These are phyloP conservation scores for Aureobasidium sp. DNA, from an alignment of 2,329 filamentous ascomycete genomes.

Conservation along the genomic window DNA sequence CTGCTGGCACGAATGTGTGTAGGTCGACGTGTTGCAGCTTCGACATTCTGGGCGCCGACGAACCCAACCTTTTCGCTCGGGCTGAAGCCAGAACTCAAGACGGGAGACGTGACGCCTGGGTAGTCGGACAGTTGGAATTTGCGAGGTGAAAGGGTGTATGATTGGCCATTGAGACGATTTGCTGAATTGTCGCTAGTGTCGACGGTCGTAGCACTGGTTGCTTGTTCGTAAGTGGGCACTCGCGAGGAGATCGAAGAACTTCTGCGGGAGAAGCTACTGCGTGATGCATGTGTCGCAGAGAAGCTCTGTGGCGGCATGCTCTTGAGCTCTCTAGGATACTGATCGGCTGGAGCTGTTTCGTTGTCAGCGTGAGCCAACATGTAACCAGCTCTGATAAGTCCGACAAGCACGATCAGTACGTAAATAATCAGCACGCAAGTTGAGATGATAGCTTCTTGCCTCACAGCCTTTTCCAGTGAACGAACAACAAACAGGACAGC, in stretches of 20 bases:
- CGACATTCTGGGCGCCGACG: constrained; percentile 34
- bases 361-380: constrained; percentile 47
- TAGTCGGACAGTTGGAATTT: constrained; percentile 35
- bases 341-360: constrained; percentile 8
- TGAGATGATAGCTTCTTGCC: constrained; percentile 73
- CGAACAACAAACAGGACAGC: constrained; percentile 63
- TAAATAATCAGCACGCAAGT: constrained; percentile 66
- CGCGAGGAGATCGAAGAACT: constrained; percentile 1
- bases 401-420: constrained; percentile 66
- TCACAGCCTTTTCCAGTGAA: constrained; percentile 58
- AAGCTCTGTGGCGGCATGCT: constrained; percentile 9
- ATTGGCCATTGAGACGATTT: constrained; percentile 34
- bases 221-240: constrained; percentile 32
- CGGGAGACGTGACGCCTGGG: constrained; percentile 21
- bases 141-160: constrained; percentile 37
- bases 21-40: constrained; percentile 32
- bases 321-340: constrained; percentile 13
- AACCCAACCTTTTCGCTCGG: constrained; percentile 34
- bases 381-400: constrained; percentile 56
- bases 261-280: constrained; percentile 4
- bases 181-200: constrained; percentile 24
- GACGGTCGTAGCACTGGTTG: constrained; percentile 27
- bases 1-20: constrained; percentile 36
- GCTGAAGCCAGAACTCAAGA: constrained; percentile 21
- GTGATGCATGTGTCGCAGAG: constrained; percentile 4